Conservation (phyloP, 2,329 filamentous ascomycete species). For the Fusarium pseudonygamai region DNA sequence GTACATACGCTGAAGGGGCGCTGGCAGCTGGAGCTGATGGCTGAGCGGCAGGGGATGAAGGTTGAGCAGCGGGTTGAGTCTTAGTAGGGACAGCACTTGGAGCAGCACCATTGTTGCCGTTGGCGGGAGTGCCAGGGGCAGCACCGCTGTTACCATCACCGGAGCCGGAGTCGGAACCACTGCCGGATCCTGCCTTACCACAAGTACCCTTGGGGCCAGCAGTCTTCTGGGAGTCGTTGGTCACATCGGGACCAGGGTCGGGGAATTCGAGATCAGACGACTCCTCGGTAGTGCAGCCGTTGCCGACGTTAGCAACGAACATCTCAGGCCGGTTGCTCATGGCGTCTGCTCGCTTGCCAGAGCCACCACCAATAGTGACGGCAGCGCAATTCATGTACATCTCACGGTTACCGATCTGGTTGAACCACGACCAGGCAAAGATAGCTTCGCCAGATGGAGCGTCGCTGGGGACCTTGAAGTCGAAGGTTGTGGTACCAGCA, state of each 20-base stretch:
- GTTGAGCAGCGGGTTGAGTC: conserved; percentile 19
- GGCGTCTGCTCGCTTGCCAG: conserved; percentile 47
- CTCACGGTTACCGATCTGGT: conserved; percentile 79
- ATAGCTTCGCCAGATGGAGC: conserved; percentile 70
- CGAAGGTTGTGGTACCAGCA: conserved; percentile 59
- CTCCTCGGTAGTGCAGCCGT: conserved; percentile 67
- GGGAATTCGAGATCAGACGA: conserved; percentile 71
- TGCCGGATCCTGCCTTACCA: conserved; percentile 40
- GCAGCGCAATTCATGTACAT: conserved; percentile 89
- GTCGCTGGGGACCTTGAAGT: conserved; percentile 73
- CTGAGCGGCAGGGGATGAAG: conserved; percentile 8
- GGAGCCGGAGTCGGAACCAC: conserved; percentile 12
- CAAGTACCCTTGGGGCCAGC: conserved; percentile 50
- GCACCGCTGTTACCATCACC: conserved; percentile 1
- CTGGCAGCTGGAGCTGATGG: conserved; percentile 35
- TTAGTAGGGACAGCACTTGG: conserved; percentile 35
- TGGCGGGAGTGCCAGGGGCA: conserved; percentile 22
- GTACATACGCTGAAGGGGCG: conserved; percentile 42
- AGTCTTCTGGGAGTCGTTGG: conserved; percentile 48
- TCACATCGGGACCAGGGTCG: conserved; percentile 67
- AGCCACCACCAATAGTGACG: conserved; percentile 65
- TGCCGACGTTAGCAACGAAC: conserved; percentile 75
- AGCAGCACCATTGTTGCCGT: conserved; percentile 11
- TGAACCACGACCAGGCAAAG: conserved; percentile 82
- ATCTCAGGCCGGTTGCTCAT: conserved; percentile 71